phyloP scores from a whole-genome alignment of 345 rosid genomes.

The Erodium maritimum region DNA sequence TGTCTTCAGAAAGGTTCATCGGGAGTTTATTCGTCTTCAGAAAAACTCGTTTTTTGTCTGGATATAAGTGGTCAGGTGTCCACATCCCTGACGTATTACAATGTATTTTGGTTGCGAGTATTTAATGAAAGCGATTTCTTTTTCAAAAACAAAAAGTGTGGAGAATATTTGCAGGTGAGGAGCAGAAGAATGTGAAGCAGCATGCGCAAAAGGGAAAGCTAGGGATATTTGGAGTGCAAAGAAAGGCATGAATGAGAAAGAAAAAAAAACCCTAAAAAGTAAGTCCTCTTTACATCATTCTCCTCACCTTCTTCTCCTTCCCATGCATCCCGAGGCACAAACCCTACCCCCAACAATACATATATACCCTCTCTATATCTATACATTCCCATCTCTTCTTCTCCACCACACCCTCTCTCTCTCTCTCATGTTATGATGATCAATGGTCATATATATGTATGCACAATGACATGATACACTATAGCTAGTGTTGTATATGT shows the following conservation, averaged over 20 bases:
- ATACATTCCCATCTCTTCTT: conserved; percentile 17
- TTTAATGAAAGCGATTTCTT: no score
- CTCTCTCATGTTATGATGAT: background rate
- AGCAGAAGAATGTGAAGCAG: conserved; percentile 12
- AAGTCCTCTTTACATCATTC: conserved; percentile 43
- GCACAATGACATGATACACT: no score
- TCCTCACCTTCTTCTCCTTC: conserved; percentile 44
- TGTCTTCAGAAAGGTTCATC: no score
- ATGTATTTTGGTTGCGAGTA: no score
- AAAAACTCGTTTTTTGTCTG: no score
- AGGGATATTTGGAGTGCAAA: conserved; percentile 35
- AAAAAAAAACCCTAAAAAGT: conserved; percentile 27
- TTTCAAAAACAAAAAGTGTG: conserved; percentile 25
- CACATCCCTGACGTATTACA: no score
- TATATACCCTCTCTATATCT: no score
- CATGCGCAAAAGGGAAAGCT: conserved; percentile 27
- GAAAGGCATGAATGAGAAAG: conserved; percentile 44
- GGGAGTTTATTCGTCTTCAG: no score
- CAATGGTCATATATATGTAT: no score
- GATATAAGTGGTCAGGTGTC: no score
- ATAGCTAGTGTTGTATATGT: no score
- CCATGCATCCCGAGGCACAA: conserved; percentile 50
- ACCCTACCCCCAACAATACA: conserved; percentile 10
- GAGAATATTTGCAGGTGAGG: conserved; percentile 17
- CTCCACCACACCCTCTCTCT: background rate